phyloP scores from a whole-genome alignment of 1,284 basidiomycete species.

The Entoloma clypeatum region DNA sequence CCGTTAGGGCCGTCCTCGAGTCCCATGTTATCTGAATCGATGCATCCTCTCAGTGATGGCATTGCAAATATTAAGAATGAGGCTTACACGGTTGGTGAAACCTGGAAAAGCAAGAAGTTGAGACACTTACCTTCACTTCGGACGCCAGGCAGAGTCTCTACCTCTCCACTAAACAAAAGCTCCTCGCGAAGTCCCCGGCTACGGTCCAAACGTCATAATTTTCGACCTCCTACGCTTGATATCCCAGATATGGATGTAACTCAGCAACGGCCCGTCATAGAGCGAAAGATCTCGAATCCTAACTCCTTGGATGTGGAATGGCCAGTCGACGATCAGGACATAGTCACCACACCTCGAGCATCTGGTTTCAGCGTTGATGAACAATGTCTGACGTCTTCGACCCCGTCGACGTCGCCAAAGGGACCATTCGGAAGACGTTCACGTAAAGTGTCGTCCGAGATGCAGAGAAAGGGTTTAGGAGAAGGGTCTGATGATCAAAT shows the following conservation, averaged over 20 bases:
- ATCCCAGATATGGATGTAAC: constrained; percentile 35
- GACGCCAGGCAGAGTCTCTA: constrained; percentile 42
- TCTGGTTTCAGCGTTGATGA: constrained; percentile 40
- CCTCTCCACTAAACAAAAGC: constrained; percentile 39
- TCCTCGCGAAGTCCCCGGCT: constrained; percentile 41
- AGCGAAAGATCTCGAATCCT: constrained; percentile 38
- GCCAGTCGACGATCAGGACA: constrained; percentile 48
- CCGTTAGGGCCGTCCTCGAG: too few species aligned
- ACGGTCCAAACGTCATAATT: constrained; percentile 47
- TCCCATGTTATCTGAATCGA: too few species aligned
- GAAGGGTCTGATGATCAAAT: constrained; percentile 36
- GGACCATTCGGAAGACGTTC: constrained; percentile 28
- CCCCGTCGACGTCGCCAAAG: constrained; percentile 35
- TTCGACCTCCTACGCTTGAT: constrained; percentile 45
- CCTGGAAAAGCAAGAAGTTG: too few species aligned
- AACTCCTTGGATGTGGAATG: constrained; percentile 49
- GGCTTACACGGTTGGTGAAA: too few species aligned
- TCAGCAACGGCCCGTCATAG: constrained; percentile 20
- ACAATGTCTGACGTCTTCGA: constrained; percentile 27
- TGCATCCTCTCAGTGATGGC: too few species aligned
- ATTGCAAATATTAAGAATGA: too few species aligned
- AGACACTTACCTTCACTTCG: not conserved
- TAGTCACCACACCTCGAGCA: constrained; percentile 52
- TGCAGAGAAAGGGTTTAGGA: constrained; percentile 40
- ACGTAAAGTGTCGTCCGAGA: constrained; percentile 34